phyloP scores from a whole-genome alignment of 2,329 filamentous ascomycete species.

The Colletotrichum sp. region DNA sequence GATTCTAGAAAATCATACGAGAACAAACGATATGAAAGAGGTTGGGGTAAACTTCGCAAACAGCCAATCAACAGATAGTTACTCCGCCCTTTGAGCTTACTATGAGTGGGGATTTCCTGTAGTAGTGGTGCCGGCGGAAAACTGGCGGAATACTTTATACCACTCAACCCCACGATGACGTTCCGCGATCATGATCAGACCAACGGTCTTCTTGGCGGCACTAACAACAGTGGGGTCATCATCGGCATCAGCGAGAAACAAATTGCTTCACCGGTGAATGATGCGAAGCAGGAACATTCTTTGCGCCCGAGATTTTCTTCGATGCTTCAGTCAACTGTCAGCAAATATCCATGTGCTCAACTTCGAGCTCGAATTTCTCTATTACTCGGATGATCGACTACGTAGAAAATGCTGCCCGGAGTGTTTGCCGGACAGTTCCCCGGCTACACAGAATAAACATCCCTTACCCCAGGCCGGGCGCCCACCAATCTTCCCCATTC shows the following conservation, averaged over 20 bases:
- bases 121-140: not conserved
- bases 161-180: not conserved
- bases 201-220: not conserved
- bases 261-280: not conserved
- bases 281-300: not conserved
- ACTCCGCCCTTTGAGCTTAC: not conserved
- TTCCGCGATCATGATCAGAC: not conserved
- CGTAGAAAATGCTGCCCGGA: not conserved
- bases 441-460: not conserved
- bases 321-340: not conserved
- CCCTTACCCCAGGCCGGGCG: not conserved
- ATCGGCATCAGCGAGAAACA: not conserved
- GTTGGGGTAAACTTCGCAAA: not conserved
- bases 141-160: not conserved
- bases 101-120: not conserved
- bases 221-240: not conserved
- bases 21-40: not conserved
- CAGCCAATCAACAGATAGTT: not conserved
- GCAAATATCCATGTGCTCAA: not conserved
- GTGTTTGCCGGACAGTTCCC: not conserved
- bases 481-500: not conserved
- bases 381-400: not conserved
- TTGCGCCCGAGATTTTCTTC: not conserved
- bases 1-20: not conserved
- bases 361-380: not conserved